Percentiles rank a stretch among this genome's conserved stretches.
Conservation (phyloP, 768 basidiomycete genomes). For the Mycena olivaceomarginata region DNA sequence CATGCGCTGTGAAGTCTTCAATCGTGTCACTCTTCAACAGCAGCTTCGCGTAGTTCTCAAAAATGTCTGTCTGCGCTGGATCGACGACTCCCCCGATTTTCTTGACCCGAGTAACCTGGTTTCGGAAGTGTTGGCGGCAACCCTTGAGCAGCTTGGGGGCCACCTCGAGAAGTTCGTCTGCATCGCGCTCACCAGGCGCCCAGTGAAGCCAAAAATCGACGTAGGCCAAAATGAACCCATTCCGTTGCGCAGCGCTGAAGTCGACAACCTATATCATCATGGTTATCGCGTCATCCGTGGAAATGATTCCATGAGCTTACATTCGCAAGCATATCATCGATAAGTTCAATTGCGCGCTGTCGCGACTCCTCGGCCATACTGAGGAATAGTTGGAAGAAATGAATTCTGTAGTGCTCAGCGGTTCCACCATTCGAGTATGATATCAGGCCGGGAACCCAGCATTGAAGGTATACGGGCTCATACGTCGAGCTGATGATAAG, state of each 20-base stretch:
- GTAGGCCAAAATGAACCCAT: neutral
- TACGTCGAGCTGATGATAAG: conserved; percentile 50
- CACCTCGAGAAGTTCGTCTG: neutral
- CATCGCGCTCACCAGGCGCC: neutral
- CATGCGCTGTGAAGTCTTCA: neutral
- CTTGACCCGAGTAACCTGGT: neutral
- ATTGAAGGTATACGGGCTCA: conserved; percentile 37
- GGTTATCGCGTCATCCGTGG: neutral
- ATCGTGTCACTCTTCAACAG: neutral
- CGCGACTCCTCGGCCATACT: conserved; percentile 49
- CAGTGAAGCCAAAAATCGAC: neutral
- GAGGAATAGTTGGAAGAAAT: conserved; percentile 53
- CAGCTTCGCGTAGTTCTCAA: neutral
- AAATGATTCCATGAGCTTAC: neutral
- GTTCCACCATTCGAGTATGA: conserved; percentile 57
- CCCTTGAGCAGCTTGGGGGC: neutral
- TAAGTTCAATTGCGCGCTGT: conserved; percentile 29
- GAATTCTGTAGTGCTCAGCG: conserved; percentile 51
- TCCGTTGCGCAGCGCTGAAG: neutral
- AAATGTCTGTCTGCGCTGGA: neutral
- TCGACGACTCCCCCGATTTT: conserved; percentile 2
- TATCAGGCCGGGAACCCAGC: conserved; percentile 56
- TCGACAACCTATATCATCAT: no score
- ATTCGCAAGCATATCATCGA: neutral
- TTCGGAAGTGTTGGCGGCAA: neutral